Evolutionary conservation across 2,329 filamentous ascomycete species (phyloP), one percentile per base, ranked within the genome.

Genomic region (Biscogniauxia mediterranea): DNA sequence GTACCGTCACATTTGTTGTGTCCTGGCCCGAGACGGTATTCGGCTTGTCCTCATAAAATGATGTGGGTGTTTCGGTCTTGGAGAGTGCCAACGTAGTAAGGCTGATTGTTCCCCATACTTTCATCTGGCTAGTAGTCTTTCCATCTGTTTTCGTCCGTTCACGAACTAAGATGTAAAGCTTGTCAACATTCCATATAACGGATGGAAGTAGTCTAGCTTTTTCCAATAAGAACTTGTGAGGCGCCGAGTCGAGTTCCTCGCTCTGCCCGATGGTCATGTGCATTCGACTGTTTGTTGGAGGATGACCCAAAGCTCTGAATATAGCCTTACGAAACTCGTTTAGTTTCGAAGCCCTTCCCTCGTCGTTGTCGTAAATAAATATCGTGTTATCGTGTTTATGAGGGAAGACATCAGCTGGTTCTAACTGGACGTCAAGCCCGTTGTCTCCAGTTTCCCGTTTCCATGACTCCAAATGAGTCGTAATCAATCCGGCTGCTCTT

Each of bases 211-310:
- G 69, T 2, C 74, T 73, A 4, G 80, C 79, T 66, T 89, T 88
- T 20, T 82, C 76, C 3, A 85, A 61, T 5, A 88, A 71, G 38
- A 81, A 83, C 7, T 80, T 75, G 61, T 84, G 80, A n/a, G 79
- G 73, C 19, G 78, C 76, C 5, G 77, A 73, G 4, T 74, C 69
- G 9, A 74, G 66, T 23, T 84, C 79, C 42, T 81, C 78, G 51
- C 79, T 84, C 67, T 89, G 86, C 0, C 83, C 87, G 23, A 89
- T 74, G 0, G 85, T 89, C 73, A 90, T 73, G 70, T 89, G 86
- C 68, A 79, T 76, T 13, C 71, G 75, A 61, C 77, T 82, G 0
- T 60, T 56, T 3, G 64, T 64, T 11, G 65, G 59, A 4, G 61
- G 61, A 49, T 74, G 73, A 1, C 75, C 74, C 17, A 85, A 67